Percentiles rank a stretch among this genome's conserved stretches.
phyloP scores from a whole-genome alignment of 768 basidiomycete species.

The Strobilomyces confusus region DNA sequence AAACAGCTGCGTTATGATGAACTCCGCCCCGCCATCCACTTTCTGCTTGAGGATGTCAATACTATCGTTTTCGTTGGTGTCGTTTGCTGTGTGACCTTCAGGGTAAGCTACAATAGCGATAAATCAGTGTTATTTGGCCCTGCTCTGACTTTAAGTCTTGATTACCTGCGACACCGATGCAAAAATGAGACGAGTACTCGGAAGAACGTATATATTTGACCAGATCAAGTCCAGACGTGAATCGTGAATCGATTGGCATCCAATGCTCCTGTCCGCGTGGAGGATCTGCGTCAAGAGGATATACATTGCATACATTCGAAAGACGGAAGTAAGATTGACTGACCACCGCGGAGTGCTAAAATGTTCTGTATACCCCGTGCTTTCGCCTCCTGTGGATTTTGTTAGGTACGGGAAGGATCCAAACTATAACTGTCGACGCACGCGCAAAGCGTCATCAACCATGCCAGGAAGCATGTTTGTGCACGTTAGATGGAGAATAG shows the following conservation, averaged over 20 bases:
- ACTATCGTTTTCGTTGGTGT: conserved; percentile 54
- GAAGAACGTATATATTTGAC: conserved; percentile 81
- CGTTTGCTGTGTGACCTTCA: conserved; percentile 74
- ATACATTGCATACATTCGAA: background rate
- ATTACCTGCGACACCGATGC: conserved; percentile 90
- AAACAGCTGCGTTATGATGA: conserved; percentile 94
- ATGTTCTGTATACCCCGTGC: conserved; percentile 82
- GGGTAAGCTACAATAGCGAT: conserved; percentile 65
- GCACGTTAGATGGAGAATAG: conserved; percentile 92
- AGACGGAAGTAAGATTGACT: conserved; percentile 14
- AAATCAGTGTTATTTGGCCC: background rate
- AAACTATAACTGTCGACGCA: conserved; percentile 32
- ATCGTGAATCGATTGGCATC: conserved; percentile 79
- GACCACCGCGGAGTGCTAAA: conserved; percentile 89
- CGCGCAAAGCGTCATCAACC: conserved; percentile 82
- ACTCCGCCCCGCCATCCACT: conserved; percentile 92
- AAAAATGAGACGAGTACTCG: conserved; percentile 81
- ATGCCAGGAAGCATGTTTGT: conserved; percentile 92
- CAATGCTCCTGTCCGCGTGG: conserved; percentile 93
- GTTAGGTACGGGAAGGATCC: background rate
- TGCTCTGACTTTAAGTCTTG: background rate
- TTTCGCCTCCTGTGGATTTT: conserved; percentile 62
- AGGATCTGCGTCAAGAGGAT: conserved; percentile 55
- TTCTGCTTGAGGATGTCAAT: conserved; percentile 77
- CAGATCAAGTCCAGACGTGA: conserved; percentile 84